Evolutionary conservation across 169 alveolate genomes (phyloP).

Genomic region (Cyclospora cayetanensis): DNA sequence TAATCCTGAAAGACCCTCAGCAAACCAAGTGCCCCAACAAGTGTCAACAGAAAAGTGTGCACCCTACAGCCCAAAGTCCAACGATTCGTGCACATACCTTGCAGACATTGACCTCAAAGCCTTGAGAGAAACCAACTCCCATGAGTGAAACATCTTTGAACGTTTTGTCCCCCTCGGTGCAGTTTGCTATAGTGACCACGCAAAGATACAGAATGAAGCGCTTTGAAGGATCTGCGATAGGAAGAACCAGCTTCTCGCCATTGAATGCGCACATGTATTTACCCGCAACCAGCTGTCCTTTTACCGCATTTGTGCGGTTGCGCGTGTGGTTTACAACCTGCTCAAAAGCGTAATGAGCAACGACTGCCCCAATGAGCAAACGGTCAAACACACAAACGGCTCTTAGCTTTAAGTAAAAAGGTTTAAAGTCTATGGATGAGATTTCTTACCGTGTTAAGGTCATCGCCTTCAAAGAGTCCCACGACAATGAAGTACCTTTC

Average conservation of each 20-base stretch:
- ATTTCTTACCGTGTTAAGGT: constrained; percentile 42
- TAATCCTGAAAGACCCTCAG: too few species aligned
- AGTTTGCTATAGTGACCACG: constrained; percentile 26
- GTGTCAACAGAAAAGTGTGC: too few species aligned
- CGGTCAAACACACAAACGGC: background rate
- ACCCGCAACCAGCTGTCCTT: constrained; percentile 24
- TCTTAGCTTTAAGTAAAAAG: background rate
- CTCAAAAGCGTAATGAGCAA: background rate
- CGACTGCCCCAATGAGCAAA: background rate
- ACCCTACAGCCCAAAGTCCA: too few species aligned
- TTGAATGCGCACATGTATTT: constrained; percentile 14
- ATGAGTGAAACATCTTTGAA: constrained; percentile 52
- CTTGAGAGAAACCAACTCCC: constrained; percentile 54
- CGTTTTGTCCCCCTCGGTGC: constrained; percentile 40
- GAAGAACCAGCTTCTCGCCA: constrained; percentile 29
- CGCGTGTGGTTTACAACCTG: constrained; percentile 66
- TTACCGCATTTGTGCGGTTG: constrained; percentile 21
- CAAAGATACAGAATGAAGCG: constrained; percentile 41
- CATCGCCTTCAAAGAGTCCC: constrained; percentile 67
- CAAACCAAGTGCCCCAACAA: too few species aligned
- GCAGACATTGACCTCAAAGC: constrained; percentile 40
- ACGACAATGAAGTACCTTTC: constrained; percentile 62
- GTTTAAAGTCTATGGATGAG: too few species aligned
- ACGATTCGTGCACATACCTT: constrained; percentile 51
- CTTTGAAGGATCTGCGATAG: constrained; percentile 54